These are phyloP conservation scores for Helianthus annuus DNA, from an alignment of 129 eudicot genomes.

Conservation along the genomic window DNA sequence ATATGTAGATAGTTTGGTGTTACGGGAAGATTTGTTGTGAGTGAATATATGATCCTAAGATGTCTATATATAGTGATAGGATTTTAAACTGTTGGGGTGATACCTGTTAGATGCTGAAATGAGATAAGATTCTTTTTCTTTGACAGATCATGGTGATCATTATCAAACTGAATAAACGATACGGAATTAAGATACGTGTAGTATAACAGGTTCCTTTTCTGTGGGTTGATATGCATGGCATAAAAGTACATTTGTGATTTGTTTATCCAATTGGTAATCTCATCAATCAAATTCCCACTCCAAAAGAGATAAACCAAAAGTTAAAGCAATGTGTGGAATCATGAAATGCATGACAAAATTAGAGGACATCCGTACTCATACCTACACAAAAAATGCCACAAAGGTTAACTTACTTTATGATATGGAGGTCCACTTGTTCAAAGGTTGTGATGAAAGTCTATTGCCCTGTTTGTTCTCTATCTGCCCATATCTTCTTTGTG, in stretches of 20 bases:
- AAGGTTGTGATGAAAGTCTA: neutral
- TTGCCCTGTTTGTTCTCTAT: neutral
- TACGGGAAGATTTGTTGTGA: constrained; percentile 17
- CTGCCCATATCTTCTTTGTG: constrained; percentile 28
- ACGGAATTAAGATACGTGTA: constrained; percentile 14
- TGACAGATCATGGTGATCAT: neutral
- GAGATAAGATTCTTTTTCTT: constrained; percentile 29
- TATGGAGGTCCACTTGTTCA: neutral
- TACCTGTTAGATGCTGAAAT: constrained; percentile 29
- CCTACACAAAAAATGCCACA: neutral
- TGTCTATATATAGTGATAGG: constrained; percentile 37
- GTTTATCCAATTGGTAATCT: no score
- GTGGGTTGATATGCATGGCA: no score
- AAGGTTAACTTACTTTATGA: neutral
- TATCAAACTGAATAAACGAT: constrained; percentile 24
- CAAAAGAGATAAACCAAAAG: no score
- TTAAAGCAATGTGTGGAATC: no score
- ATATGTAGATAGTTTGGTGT: neutral
- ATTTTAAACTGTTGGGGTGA: constrained; percentile 14
- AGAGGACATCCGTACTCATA: no score
- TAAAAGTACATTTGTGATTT: no score
- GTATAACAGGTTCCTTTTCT: no score
- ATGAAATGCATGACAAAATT: no score
- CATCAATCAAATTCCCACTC: no score
- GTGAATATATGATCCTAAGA: constrained; percentile 15